Conservation (phyloP, 805 yeast species). For the Teunomyces aglyptinius region DNA sequence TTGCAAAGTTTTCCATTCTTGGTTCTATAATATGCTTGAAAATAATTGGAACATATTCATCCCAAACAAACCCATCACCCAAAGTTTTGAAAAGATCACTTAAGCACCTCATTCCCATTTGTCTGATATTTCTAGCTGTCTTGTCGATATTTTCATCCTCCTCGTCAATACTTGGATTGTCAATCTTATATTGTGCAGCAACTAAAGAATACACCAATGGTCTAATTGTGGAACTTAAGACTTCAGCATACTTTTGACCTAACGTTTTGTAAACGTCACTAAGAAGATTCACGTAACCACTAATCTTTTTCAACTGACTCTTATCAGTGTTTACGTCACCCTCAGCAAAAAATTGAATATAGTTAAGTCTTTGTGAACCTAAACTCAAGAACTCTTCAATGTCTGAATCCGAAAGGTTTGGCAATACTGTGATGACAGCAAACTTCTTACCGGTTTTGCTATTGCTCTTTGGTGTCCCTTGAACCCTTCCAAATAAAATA, state of each 20-base stretch:
- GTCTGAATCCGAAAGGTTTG: constrained; percentile 51
- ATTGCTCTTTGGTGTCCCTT: constrained; percentile 63
- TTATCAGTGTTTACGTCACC: constrained; percentile 15
- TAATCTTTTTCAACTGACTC: constrained; percentile 45
- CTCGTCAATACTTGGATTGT: constrained; percentile 9
- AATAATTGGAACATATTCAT: constrained; percentile 44
- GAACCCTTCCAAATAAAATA: constrained; percentile 84
- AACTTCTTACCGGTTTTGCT: constrained; percentile 68
- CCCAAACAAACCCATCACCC: constrained; percentile 58
- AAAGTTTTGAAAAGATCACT: constrained; percentile 53
- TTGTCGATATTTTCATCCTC: constrained; percentile 30
- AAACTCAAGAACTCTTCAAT: constrained; percentile 60
- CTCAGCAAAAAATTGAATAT: constrained; percentile 27
- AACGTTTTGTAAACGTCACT: constrained; percentile 55
- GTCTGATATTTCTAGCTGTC: constrained; percentile 59
- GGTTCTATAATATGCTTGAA: constrained; percentile 58
- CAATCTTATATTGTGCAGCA: constrained; percentile 48
- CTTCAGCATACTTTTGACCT: constrained; percentile 53
- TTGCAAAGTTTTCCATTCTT: constrained; percentile 63
- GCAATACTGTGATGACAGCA: constrained; percentile 65
- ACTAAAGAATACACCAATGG: constrained; percentile 59
- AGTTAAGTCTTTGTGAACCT: constrained; percentile 55
- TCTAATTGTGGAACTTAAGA: constrained; percentile 48
- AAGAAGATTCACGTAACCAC: constrained; percentile 66
- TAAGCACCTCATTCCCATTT: constrained; percentile 64